A percentile compares a stretch with the other conserved stretches of the same genome.
These are phyloP conservation scores for Juglanconis juglandina DNA, from an alignment of 2,329 filamentous ascomycete species.

Conservation along the genomic window DNA sequence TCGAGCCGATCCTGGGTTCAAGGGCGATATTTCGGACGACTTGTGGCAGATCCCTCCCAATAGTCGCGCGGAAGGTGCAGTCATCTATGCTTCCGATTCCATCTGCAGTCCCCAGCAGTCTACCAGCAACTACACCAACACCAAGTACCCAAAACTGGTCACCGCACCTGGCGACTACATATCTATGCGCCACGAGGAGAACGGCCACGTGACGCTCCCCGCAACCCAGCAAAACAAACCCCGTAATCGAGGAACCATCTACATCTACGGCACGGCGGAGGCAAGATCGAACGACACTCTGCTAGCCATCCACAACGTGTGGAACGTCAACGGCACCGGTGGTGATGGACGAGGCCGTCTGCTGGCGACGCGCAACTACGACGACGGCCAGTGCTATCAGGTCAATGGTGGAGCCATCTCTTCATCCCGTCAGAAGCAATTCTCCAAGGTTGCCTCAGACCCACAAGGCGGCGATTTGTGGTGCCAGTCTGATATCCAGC, in stretches of 20 bases:
- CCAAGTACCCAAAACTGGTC: constrained; percentile 59
- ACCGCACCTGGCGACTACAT: constrained; percentile 60
- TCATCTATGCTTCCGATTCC: constrained; percentile 45
- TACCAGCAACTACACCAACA: constrained; percentile 51
- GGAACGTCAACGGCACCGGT: constrained; percentile 77
- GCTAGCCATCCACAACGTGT: constrained; percentile 61
- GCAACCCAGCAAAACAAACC: constrained; percentile 57
- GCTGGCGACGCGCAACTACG: constrained; percentile 74
- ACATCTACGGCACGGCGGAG: constrained; percentile 67
- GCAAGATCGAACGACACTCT: constrained; percentile 45
- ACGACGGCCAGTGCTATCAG: constrained; percentile 90
- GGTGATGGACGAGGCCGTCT: constrained; percentile 76
- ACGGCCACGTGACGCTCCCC: constrained; percentile 68
- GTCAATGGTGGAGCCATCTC: constrained; percentile 61
- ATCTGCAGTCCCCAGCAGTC: constrained; percentile 65
- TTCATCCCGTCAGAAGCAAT: constrained; percentile 52
- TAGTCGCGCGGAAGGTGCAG: constrained; percentile 43
- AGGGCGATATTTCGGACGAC: constrained; percentile 48
- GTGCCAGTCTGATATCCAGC: constrained; percentile 77
- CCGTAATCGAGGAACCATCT: constrained; percentile 66
- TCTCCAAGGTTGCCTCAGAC: constrained; percentile 47
- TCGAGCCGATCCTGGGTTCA: constrained; percentile 54
- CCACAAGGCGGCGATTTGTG: constrained; percentile 59
- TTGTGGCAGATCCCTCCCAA: constrained; percentile 61
- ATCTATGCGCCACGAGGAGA: constrained; percentile 68